phyloP scores from a whole-genome alignment of 2,329 filamentous ascomycete species.

The Drechslerella stenobrocha region DNA sequence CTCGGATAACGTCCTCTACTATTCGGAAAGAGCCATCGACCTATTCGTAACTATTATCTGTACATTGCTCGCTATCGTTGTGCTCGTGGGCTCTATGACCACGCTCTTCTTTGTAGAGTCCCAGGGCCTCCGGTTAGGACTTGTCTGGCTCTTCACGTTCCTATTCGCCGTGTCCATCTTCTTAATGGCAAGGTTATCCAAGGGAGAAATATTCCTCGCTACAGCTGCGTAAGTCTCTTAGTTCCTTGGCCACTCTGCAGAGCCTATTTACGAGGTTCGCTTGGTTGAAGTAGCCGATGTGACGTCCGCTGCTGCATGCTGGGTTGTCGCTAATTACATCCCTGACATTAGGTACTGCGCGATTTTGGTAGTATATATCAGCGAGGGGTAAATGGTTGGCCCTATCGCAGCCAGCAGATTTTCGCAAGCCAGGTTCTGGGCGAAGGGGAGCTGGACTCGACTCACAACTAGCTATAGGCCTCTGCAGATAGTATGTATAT shows the following conservation, averaged over 20 bases:
- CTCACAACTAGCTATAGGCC: too few species aligned
- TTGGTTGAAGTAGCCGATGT: too few species aligned
- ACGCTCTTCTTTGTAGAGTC: conserved; percentile 49
- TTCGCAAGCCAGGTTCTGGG: too few species aligned
- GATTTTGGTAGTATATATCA: conserved; percentile 44
- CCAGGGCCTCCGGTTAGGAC: conserved; percentile 46
- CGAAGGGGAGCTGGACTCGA: too few species aligned
- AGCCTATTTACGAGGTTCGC: too few species aligned
- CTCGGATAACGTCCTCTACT: conserved; percentile 42
- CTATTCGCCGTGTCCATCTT: conserved; percentile 52
- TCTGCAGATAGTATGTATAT: too few species aligned
- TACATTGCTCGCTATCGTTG: conserved; percentile 47
- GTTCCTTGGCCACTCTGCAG: conserved; percentile 44
- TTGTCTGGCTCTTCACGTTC: conserved; percentile 53
- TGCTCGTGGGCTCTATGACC: conserved; percentile 50
- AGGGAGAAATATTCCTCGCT: conserved; percentile 53
- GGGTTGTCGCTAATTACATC: too few species aligned
- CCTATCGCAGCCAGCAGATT: neutral
- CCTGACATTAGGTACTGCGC: conserved; percentile 42
- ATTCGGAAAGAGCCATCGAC: conserved; percentile 43
- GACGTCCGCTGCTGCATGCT: too few species aligned
- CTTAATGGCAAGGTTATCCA: conserved; percentile 52
- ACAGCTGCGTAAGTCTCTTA: conserved; percentile 53
- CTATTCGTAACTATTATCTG: conserved; percentile 49
- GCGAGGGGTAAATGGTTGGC: conserved; percentile 20